Evolutionary conservation across 768 basidiomycete genomes (phyloP).

Genomic region (Terana coerulea): DNA sequence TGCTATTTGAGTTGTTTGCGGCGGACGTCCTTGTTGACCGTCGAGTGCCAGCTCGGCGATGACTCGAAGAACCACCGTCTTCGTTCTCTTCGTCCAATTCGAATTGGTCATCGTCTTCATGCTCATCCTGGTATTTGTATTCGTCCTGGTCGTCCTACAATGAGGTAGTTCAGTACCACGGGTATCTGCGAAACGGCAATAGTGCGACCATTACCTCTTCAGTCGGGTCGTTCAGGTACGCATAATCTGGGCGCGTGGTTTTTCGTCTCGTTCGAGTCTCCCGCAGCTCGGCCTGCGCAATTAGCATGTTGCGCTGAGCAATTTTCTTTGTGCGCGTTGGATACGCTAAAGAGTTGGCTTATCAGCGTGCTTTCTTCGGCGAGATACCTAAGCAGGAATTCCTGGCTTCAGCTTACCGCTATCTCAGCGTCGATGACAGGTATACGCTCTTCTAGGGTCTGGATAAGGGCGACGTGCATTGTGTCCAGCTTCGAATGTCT

Average conservation of each 20-base stretch:
- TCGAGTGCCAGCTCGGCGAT: conserved; percentile 26
- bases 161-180: background rate
- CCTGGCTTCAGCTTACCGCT: conserved; percentile 56
- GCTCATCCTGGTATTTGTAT: conserved; percentile 62
- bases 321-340: conserved; percentile 66
- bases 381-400: too few relatives aligned
- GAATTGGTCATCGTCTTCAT: conserved; percentile 62
- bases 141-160: conserved; percentile 60
- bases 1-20: conserved; percentile 28
- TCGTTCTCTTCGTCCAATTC: conserved; percentile 44
- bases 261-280: conserved; percentile 75
- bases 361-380: too few relatives aligned
- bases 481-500: conserved; percentile 54
- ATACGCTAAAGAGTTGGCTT: conserved; percentile 63
- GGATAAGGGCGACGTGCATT: conserved; percentile 58
- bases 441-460: conserved; percentile 58
- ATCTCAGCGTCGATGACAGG: conserved; percentile 67
- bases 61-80: conserved; percentile 13
- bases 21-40: conserved; percentile 41
- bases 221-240: conserved; percentile 61
- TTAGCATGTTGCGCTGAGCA: conserved; percentile 57
- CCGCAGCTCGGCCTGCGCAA: conserved; percentile 75
- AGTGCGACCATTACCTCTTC: conserved; percentile 63
- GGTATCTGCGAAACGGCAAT: too few relatives aligned
- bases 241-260: conserved; percentile 76